Percentiles rank a stretch among this genome's conserved stretches.
Evolutionary conservation across 148 eudicot genomes (phyloP).

Genomic region (Vaccinium corymbosum): DNA sequence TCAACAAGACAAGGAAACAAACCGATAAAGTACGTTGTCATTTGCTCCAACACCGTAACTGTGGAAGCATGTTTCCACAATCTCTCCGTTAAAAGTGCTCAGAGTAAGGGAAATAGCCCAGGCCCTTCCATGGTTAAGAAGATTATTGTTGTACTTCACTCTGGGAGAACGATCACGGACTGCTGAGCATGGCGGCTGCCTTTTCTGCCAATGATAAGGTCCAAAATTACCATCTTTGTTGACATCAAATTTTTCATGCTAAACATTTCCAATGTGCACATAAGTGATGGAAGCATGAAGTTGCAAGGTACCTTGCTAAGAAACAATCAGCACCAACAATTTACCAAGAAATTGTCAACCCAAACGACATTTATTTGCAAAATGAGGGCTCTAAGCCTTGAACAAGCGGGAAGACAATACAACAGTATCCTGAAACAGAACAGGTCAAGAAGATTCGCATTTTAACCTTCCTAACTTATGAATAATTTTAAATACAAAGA

Average conservation of each 20-base stretch:
- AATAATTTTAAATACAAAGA: neutral
- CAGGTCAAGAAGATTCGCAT: neutral
- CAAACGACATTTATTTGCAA: too few relatives aligned
- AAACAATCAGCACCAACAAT: neutral
- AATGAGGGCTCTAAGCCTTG: neutral
- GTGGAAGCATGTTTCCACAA: conserved; percentile 53
- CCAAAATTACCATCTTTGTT: neutral
- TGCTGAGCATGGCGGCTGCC: conserved; percentile 41
- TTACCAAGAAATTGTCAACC: neutral
- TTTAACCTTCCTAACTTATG: neutral
- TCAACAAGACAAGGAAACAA: conserved; percentile 23
- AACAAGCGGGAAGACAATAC: neutral
- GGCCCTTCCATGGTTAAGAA: conserved; percentile 67
- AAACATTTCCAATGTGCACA: neutral
- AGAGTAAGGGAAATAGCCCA: conserved; percentile 81
- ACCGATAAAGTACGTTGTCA: conserved; percentile 69
- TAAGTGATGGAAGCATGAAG: neutral
- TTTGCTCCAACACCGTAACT: conserved; percentile 32
- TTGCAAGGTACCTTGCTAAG: neutral
- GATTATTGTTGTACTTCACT: conserved; percentile 27
- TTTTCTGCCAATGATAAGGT: conserved; percentile 35
- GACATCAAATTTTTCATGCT: neutral
- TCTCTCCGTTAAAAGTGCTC: conserved; percentile 49
- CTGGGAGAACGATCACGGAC: conserved; percentile 24
- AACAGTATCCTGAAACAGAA: neutral